Evolutionary conservation across 2,329 filamentous ascomycete genomes (phyloP).

Genomic region (Berkeleyomyces basicola): DNA sequence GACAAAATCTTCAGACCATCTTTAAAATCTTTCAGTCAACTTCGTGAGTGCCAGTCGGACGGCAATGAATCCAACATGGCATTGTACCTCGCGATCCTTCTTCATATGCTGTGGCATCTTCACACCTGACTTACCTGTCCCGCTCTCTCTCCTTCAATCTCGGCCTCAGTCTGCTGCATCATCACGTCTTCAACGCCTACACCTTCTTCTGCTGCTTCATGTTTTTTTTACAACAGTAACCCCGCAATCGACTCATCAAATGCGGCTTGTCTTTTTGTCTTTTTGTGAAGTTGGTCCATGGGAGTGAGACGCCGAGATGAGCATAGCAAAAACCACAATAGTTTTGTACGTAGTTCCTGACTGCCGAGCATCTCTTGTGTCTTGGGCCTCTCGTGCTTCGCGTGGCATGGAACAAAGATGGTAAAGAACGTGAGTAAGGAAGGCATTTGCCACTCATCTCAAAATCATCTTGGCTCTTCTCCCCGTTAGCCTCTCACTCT

Average conservation of each 20-base stretch:
- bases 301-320: neutral
- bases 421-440: neutral
- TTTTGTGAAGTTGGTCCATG: neutral
- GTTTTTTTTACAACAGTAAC: constrained; percentile 9
- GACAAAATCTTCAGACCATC: too few relatives aligned
- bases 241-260: constrained; percentile 7
- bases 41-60: too few relatives aligned
- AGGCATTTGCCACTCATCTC: neutral
- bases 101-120: too few relatives aligned
- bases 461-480: neutral
- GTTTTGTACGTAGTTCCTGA: neutral
- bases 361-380: neutral
- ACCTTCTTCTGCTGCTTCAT: neutral
- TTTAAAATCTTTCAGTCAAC: too few relatives aligned
- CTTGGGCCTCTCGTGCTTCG: neutral
- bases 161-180: neutral
- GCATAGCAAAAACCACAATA: neutral
- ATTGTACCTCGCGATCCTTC: too few relatives aligned
- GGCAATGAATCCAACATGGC: too few relatives aligned
- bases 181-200: neutral
- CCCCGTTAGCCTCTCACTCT: neutral
- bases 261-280: constrained; percentile 2
- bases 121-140: neutral
- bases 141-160: neutral
- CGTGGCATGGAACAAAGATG: neutral